phyloP scores from a whole-genome alignment of 805 yeast genomes.

The Candida gorgasii region DNA sequence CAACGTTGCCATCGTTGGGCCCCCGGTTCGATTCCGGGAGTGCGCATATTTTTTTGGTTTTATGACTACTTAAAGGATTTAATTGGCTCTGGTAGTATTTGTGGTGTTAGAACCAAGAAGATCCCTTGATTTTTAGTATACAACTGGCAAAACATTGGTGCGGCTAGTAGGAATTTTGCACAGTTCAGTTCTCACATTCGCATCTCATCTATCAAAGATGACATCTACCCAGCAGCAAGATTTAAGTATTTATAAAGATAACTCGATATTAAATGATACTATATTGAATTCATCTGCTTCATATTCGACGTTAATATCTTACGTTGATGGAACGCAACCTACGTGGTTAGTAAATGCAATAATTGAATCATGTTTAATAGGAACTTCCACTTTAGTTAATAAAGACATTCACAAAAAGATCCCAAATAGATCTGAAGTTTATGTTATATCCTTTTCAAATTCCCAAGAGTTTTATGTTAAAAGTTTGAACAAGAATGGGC shows the following conservation, averaged over 20 bases:
- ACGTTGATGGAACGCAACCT: slow-evolving; percentile 55
- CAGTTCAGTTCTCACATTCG: background rate
- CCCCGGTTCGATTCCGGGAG: slow-evolving; percentile 10
- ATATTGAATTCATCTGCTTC: slow-evolving; percentile 18
- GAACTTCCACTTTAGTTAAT: slow-evolving; percentile 46
- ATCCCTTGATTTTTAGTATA: too few species aligned
- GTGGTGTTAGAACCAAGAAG: too few species aligned
- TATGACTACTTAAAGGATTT: too few species aligned
- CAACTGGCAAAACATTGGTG: too few species aligned
- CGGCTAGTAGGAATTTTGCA: background rate
- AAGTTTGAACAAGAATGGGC: slow-evolving; percentile 40
- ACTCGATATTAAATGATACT: slow-evolving; percentile 40
- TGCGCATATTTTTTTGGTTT: slow-evolving; percentile 4
- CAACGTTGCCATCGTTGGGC: slow-evolving; percentile 10
- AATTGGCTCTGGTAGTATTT: too few species aligned
- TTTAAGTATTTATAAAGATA: slow-evolving; percentile 52
- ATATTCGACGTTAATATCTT: slow-evolving; percentile 27
- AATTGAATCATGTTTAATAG: slow-evolving; percentile 51
- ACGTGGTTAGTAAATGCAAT: slow-evolving; percentile 61
- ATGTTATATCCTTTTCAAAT: slow-evolving; percentile 37
- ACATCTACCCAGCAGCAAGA: slow-evolving; percentile 54
- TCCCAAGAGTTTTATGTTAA: slow-evolving; percentile 34
- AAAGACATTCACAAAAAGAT: slow-evolving; percentile 24
- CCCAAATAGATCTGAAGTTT: slow-evolving; percentile 28
- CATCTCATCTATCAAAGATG: slow-evolving; percentile 2